phyloP scores from a whole-genome alignment of 345 rosid genomes.

The Populus alba region DNA sequence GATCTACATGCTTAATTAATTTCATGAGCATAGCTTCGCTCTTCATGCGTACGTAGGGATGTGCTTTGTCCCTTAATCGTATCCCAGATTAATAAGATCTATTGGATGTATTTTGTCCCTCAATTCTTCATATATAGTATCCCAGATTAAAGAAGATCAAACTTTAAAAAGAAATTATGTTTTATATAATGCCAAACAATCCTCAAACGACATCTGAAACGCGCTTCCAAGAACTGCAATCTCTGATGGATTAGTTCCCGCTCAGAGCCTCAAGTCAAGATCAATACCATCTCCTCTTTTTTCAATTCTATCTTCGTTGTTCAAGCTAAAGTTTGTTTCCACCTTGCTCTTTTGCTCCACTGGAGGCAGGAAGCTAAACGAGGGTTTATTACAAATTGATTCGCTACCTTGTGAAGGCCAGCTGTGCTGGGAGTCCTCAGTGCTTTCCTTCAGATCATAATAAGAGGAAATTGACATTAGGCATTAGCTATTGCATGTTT shows the following conservation, averaged over 20 bases:
- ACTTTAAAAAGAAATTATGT: background rate
- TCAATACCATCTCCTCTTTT: conserved; percentile 45
- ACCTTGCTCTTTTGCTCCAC: conserved; percentile 27
- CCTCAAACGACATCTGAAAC: background rate
- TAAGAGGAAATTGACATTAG: background rate
- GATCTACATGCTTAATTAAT: too few relatives aligned
- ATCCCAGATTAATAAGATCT: background rate
- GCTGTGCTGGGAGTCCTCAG: conserved; percentile 19
- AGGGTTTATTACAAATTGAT: conserved; percentile 27
- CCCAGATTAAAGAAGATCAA: background rate
- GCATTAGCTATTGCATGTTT: background rate
- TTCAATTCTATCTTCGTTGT: conserved; percentile 37
- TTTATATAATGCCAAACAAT: background rate
- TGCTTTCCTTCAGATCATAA: conserved; percentile 36
- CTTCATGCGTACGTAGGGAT: too few relatives aligned
- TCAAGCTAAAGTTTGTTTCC: conserved; percentile 34
- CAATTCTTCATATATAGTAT: background rate
- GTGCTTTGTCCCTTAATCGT: too few relatives aligned
- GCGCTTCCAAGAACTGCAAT: background rate
- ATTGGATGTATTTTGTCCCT: too few relatives aligned
- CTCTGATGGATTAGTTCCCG: background rate
- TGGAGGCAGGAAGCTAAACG: conserved; percentile 40
- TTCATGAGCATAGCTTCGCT: too few relatives aligned
- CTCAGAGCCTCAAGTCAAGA: conserved; percentile 53
- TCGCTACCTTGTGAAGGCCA: conserved; percentile 2